Evolutionary conservation across 1,139 yeast species (phyloP), one percentile per base, ranked within the genome.

Genomic region (Meyerozyma guilliermondii): DNA sequence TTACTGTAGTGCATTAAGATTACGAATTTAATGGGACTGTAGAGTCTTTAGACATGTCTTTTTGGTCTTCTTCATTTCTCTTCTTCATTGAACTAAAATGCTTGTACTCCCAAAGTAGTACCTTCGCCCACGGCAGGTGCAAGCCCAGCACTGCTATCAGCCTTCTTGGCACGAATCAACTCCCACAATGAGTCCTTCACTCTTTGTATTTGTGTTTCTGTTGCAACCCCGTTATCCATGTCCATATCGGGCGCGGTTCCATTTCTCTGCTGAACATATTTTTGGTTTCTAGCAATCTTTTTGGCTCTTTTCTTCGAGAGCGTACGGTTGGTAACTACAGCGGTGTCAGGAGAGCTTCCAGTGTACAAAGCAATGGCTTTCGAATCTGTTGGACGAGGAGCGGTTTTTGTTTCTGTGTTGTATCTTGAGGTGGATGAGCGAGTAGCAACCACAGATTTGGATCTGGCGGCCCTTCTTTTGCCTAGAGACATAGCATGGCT

Each of bases 81-180:
- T 23, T 23, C 27, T 28, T 10, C 11, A 10, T 13, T 11, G 10
- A 14, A 13, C 18, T 65, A 71, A 53, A 69, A 72, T 23, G 75
- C 66, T 55, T 84, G 87, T 31, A 83, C 81, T 31, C 97, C 97
- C 47, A 89, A 67, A 3, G 95, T 85, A 30, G 96, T 89, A 43
- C 96, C 96, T 53, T 81, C 80, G 26, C 85, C 85, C 31, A 69
- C 65, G 39, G 67, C 63, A 34, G 75, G 63, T 24, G 66, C 61
- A 44, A 81, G 68, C 36, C 45, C 47, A 9, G 74, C 74, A 37
- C 70, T 70, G 29, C 55, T 50, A 27, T 56, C 58, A 34, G 68
- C 65, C 55, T 75, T 83, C 43, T 81, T 88, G 36, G 36, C 36
- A 18, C 24, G 36, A 42, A 83, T 73, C 24, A 81, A 83, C 10